Evolutionary conservation across 768 basidiomycete species (phyloP).

Genomic region (Chalciporus chontae): DNA sequence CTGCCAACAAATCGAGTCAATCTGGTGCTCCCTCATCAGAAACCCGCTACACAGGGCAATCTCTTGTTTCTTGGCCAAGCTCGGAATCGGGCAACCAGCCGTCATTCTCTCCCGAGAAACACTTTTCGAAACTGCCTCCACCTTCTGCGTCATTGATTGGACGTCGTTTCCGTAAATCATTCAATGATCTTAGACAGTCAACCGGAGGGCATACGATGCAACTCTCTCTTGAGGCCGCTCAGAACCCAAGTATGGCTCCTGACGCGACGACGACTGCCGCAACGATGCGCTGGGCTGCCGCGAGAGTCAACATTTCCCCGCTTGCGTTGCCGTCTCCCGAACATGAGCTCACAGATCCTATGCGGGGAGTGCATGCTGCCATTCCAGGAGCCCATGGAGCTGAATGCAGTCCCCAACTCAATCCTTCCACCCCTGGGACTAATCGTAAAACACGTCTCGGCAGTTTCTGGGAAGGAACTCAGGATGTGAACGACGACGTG

Average conservation of each 20-base stretch:
- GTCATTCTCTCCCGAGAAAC: slow-evolving; percentile 25
- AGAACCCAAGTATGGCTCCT: slow-evolving; percentile 34
- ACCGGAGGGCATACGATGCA: slow-evolving; percentile 23
- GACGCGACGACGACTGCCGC: slow-evolving; percentile 71
- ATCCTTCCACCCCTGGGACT: slow-evolving; percentile 44
- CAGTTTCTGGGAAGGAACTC: slow-evolving; percentile 78
- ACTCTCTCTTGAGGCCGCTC: slow-evolving; percentile 28
- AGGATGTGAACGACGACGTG: slow-evolving; percentile 49
- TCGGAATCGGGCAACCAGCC: slow-evolving; percentile 11
- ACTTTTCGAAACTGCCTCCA: slow-evolving; percentile 24
- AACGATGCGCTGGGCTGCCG: slow-evolving; percentile 82
- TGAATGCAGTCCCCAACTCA: slow-evolving; percentile 32
- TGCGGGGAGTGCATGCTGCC: slow-evolving; percentile 68
- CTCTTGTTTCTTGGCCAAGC: slow-evolving; percentile 8
- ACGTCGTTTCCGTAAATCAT: slow-evolving; percentile 45
- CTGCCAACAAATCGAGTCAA: slow-evolving; percentile 9
- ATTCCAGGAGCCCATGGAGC: slow-evolving; percentile 58
- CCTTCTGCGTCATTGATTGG: slow-evolving; percentile 26
- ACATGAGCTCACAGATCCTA: slow-evolving; percentile 86
- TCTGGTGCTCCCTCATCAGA: slow-evolving; percentile 10
- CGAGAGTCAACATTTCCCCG: slow-evolving; percentile 79
- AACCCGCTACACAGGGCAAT: slow-evolving; percentile 4
- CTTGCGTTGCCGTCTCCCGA: slow-evolving; percentile 88
- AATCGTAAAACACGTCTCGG: slow-evolving; percentile 55
- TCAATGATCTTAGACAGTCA: slow-evolving; percentile 40